Evolutionary conservation across 345 rosid species (phyloP), one percentile per base, ranked within the genome.

Genomic region (Moringa oleifera): DNA sequence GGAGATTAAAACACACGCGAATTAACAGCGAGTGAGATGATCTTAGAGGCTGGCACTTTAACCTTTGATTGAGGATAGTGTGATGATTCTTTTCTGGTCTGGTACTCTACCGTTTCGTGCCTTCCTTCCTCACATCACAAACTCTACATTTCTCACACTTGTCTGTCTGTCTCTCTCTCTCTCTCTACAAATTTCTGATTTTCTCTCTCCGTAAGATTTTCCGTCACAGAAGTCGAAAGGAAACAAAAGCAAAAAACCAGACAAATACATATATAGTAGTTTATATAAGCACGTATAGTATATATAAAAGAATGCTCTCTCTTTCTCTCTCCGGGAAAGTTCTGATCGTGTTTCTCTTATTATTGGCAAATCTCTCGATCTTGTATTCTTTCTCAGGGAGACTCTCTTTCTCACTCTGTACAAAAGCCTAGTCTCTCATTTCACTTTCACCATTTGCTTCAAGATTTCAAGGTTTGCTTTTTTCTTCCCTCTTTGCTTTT

Each of bases 301-400:
- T 60, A 58, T 61, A 67, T 11, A 25, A 28, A 20, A 31, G 5
- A 2, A 22, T 17, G 18, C 33, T 67, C 51, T 62, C 68, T 66
- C 52, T 62, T 61, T 59, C 66, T 46, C 17, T 13, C 69, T 61
- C 75, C 67, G 77, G 71, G 70, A 76, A 74, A 79, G 67, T 79
- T 85, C 70, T 75, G 84, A 77, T 81, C 81, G 61, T 80, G 79
- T 78, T 73, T 68, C 75, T 61, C 64, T 79, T 65, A 57, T 75
- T 65, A 72, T 45, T 67, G 19, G 23, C 71, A 21, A 37, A 64
- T 64, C 71, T 64, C 73, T 65, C 61, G 59, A 66, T 66, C 69
- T 53, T 46, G 59, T 37, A 55, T 64, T 51, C 54, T 51, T 51
- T 51, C 4, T 51, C 23, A 18, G 20, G n/a, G 20, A 51, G 54